Evolutionary conservation across 495 filamentous ascomycete species (phyloP).

Genomic region (Glonium stellatum): DNA sequence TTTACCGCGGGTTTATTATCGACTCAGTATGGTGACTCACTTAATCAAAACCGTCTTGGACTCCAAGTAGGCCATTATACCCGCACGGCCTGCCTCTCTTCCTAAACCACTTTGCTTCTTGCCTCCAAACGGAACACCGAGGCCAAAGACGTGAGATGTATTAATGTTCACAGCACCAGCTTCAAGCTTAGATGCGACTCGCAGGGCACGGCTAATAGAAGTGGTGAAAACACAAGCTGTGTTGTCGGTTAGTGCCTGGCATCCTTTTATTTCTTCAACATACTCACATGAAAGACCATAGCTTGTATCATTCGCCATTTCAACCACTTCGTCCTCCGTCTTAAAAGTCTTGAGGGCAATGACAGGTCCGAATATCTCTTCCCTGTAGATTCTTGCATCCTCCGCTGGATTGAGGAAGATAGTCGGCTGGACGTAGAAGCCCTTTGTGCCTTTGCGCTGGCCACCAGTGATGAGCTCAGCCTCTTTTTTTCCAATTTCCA

Average conservation of each 20-base stretch:
- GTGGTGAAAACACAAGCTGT: constrained; percentile 42
- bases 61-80: constrained; percentile 41
- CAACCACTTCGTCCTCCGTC: constrained; percentile 47
- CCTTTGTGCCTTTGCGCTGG: constrained; percentile 29
- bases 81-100: constrained; percentile 41
- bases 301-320: constrained; percentile 43
- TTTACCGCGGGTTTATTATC: not conserved
- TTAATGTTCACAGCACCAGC: constrained; percentile 51
- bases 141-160: constrained; percentile 37
- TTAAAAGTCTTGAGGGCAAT: constrained; percentile 46
- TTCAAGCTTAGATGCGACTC: constrained; percentile 45
- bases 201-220: constrained; percentile 45
- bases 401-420: constrained; percentile 42
- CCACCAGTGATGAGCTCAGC: constrained; percentile 30
- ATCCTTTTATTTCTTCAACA: not conserved
- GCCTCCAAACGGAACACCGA: constrained; percentile 45
- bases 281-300: constrained; percentile 21
- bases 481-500: constrained; percentile 30
- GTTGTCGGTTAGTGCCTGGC: not conserved
- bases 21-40: not conserved
- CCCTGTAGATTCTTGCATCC: constrained; percentile 41
- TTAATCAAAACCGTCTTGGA: constrained; percentile 41
- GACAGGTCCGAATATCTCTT: constrained; percentile 52
- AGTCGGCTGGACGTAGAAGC: constrained; percentile 44
- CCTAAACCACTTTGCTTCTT: constrained; percentile 47